phyloP scores from a whole-genome alignment of 1,139 yeast species.

The Suhomyces maxii region DNA sequence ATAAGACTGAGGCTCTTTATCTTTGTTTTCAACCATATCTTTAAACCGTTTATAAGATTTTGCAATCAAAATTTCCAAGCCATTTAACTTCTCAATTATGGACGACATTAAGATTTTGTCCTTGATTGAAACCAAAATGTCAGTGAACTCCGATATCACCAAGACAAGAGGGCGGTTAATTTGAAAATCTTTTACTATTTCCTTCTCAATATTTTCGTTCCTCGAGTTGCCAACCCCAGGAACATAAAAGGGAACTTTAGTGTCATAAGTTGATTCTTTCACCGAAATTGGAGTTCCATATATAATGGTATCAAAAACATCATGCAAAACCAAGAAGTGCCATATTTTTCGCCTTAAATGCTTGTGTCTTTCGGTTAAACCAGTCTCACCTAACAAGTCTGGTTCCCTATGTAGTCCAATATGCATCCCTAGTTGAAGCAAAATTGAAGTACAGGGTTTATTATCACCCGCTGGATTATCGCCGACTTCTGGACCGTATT shows the following conservation, averaged over 20 bases:
- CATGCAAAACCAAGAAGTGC: constrained; percentile 26
- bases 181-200: constrained; percentile 17
- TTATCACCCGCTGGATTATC: constrained; percentile 18
- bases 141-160: constrained; percentile 4
- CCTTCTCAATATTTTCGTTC: constrained; percentile 21
- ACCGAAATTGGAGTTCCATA: constrained; percentile 19
- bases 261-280: constrained; percentile 22
- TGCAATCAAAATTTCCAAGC: constrained; percentile 14
- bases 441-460: constrained; percentile 12
- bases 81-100: constrained; percentile 12
- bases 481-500: constrained; percentile 34
- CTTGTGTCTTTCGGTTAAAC: constrained; percentile 10
- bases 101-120: constrained; percentile 12
- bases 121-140: constrained; percentile 12
- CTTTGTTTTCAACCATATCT: constrained; percentile 3
- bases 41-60: constrained; percentile 11
- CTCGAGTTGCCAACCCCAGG: constrained; percentile 20
- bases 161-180: constrained; percentile 10
- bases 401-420: constrained; percentile 18
- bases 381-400: constrained; percentile 6
- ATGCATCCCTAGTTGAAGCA: constrained; percentile 16
- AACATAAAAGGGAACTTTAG: constrained; percentile 21
- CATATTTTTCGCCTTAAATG: constrained; percentile 23
- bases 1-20: constrained; percentile 1
- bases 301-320: constrained; percentile 15